Conservation (phyloP, 2,329 filamentous ascomycete genomes). For the Pseudogymnoascus sp. region DNA sequence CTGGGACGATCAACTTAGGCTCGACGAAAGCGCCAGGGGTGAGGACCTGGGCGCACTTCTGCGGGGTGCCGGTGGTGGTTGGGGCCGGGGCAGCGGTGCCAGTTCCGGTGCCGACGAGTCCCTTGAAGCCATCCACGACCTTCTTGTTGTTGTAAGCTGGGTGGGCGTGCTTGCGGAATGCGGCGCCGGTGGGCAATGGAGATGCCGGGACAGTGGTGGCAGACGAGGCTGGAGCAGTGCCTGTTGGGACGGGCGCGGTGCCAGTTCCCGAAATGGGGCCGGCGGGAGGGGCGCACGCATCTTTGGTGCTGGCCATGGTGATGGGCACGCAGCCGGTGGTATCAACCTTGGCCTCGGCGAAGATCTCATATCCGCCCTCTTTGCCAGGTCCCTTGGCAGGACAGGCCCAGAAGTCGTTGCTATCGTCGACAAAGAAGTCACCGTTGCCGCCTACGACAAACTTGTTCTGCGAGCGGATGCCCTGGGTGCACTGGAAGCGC, state of each 20-base stretch:
- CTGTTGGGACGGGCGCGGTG: not conserved
- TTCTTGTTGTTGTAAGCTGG: constrained; percentile 4
- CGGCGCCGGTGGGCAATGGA: not conserved
- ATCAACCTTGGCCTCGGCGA: constrained; percentile 16
- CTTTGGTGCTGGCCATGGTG: constrained; percentile 13
- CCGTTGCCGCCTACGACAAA: constrained; percentile 20
- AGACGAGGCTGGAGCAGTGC: not conserved
- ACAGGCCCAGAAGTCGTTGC: constrained; percentile 22
- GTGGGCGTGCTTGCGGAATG: not conserved
- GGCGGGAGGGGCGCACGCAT: not conserved
- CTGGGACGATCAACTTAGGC: constrained; percentile 25
- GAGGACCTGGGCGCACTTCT: constrained; percentile 21
- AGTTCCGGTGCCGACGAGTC: not conserved
- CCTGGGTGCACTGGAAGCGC: constrained; percentile 22
- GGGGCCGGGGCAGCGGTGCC: not conserved
- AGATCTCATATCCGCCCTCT: constrained; percentile 25
- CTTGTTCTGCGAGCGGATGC: constrained; percentile 12
- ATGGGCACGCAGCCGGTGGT: constrained; percentile 22
- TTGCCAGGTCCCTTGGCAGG: constrained; percentile 19
- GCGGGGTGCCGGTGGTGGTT: constrained; percentile 3
- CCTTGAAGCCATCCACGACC: not conserved
- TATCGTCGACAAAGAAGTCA: constrained; percentile 16
- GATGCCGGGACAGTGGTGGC: constrained; percentile 4
- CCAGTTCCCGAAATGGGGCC: not conserved
- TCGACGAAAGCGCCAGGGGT: constrained; percentile 17